A percentile compares a stretch with the other conserved stretches of the same genome.
Conservation (phyloP, 2,329 filamentous ascomycete genomes). For the Trichoderma koningiopsis region DNA sequence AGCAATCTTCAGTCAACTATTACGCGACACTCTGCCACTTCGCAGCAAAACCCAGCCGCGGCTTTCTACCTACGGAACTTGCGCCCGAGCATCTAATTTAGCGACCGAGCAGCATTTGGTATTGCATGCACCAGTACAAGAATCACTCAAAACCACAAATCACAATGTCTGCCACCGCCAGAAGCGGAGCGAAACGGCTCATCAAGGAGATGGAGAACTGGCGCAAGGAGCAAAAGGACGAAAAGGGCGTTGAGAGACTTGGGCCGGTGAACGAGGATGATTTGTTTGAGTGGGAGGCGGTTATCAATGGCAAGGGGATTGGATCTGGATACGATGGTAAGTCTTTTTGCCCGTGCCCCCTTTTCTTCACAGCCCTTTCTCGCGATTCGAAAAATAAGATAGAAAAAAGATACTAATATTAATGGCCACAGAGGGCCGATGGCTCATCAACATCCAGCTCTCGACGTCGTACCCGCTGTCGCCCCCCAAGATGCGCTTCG, state of each 20-base stretch:
- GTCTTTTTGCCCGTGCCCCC: slow-evolving; percentile 24
- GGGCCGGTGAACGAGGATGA: slow-evolving; percentile 57
- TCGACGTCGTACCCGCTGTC: slow-evolving; percentile 76
- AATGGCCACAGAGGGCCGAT: slow-evolving; percentile 63
- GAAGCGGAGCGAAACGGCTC: slow-evolving; percentile 58
- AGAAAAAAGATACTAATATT: not conserved
- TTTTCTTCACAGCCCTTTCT: not conserved
- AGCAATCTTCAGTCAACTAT: not conserved
- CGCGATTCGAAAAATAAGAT: not conserved
- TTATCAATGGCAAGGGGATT: slow-evolving; percentile 60
- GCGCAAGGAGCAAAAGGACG: slow-evolving; percentile 51
- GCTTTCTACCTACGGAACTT: not conserved
- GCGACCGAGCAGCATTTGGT: not conserved
- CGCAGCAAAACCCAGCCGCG: not conserved
- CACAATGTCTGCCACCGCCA: slow-evolving; percentile 46
- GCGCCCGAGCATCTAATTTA: not conserved
- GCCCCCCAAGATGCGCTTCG: slow-evolving; percentile 77
- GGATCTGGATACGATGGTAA: slow-evolving; percentile 60
- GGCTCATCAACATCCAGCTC: slow-evolving; percentile 77
- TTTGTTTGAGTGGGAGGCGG: slow-evolving; percentile 60
- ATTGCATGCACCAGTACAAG: not conserved
- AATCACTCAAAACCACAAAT: not conserved
- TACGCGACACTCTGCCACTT: not conserved
- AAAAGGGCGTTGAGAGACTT: slow-evolving; percentile 61
- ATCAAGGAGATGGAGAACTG: slow-evolving; percentile 60